Percentiles rank a stretch among this genome's conserved stretches.
phyloP scores from a whole-genome alignment of 1,284 basidiomycete species.

The Moniliophthora roreri region DNA sequence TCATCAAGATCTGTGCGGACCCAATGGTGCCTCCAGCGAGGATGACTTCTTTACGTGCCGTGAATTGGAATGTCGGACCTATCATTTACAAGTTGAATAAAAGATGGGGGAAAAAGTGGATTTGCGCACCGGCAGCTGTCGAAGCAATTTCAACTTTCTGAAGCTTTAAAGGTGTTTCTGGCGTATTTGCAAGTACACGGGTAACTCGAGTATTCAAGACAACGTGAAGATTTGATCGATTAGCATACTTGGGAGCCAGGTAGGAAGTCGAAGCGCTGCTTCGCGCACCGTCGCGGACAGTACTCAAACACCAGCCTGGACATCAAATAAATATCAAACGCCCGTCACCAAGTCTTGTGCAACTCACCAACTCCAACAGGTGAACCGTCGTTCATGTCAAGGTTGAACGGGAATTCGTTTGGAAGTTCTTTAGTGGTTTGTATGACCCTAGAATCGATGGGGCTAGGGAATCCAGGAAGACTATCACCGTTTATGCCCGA shows the following conservation, averaged over 20 bases:
- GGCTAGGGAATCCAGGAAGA: conserved; percentile 14
- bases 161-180: too few relatives aligned
- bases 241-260: conserved; percentile 4
- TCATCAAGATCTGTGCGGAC: conserved; percentile 30
- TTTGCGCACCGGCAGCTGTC: neutral
- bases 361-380: conserved; percentile 18
- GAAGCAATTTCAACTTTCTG: too few relatives aligned
- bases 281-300: conserved; percentile 15
- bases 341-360: neutral
- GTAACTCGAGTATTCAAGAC: conserved; percentile 18
- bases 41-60: conserved; percentile 22
- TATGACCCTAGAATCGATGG: conserved; percentile 16
- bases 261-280: conserved; percentile 21
- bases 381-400: conserved; percentile 21
- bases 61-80: conserved; percentile 19
- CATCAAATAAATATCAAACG: neutral
- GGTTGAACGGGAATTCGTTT: conserved; percentile 20
- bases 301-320: conserved; percentile 19
- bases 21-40: conserved; percentile 22
- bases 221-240: conserved; percentile 18
- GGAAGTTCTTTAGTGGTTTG: conserved; percentile 15
- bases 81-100: conserved; percentile 20
- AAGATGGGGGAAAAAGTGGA: neutral
- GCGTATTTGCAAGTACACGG: too few relatives aligned
- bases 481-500: conserved; percentile 15